Conservation (phyloP, 805 yeast genomes). For the Candida golubevii region DNA sequence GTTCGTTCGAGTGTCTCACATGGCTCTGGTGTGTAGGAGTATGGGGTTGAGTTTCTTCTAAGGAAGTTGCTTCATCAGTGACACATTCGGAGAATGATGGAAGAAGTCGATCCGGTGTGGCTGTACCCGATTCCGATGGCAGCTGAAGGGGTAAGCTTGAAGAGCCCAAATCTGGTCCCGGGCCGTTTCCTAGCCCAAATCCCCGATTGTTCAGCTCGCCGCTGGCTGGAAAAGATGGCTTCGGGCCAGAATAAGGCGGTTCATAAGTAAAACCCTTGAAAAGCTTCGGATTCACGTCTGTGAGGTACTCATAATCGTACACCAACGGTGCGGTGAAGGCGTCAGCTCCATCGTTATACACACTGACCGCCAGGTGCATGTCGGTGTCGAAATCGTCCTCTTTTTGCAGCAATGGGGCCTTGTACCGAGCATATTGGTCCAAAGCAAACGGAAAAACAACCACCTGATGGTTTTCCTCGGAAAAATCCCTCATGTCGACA, state of each 20-base stretch:
- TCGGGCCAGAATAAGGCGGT: slow-evolving; percentile 19
- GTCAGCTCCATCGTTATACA: slow-evolving; percentile 9
- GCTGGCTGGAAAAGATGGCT: no score
- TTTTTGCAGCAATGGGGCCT: slow-evolving; percentile 3
- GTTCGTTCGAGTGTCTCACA: slow-evolving; percentile 19
- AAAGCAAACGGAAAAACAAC: slow-evolving; percentile 56
- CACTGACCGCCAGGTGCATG: slow-evolving; percentile 6
- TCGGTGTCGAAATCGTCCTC: slow-evolving; percentile 6
- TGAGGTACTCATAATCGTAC: slow-evolving; percentile 38
- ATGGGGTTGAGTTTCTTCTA: not conserved
- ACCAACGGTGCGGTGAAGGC: slow-evolving; percentile 36
- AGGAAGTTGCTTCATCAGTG: no score
- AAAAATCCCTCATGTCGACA: slow-evolving; percentile 68
- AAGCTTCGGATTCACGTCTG: slow-evolving; percentile 32
- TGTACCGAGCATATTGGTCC: slow-evolving; percentile 35
- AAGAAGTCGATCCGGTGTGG: not conserved
- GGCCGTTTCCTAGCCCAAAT: not conserved
- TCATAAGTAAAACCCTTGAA: slow-evolving; percentile 33
- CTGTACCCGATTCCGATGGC: not conserved
- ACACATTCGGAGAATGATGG: not conserved
- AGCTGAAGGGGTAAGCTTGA: not conserved
- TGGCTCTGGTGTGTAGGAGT: not conserved
- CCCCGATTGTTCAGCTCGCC: no score
- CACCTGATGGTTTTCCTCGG: slow-evolving; percentile 45
- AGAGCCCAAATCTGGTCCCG: not conserved